Percentiles rank a stretch among this genome's conserved stretches.
phyloP scores from a whole-genome alignment of 2,329 filamentous ascomycete species.

The Juglanconis oblonga region DNA sequence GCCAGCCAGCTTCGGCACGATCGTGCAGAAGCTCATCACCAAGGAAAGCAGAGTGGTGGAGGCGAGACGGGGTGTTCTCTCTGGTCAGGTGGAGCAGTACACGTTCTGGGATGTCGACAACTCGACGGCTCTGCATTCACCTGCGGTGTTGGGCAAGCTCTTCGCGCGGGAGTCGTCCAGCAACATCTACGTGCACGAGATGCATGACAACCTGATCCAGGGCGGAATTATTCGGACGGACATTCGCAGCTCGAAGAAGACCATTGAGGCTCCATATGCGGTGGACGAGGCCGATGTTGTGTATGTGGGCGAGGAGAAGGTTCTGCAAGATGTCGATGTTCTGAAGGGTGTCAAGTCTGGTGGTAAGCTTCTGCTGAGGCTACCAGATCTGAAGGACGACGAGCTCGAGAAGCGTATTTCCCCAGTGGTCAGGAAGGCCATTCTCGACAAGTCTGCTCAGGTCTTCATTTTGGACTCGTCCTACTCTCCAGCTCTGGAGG shows the following conservation, averaged over 20 bases:
- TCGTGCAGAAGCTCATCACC: slow-evolving; percentile 47
- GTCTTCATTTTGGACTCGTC: slow-evolving; percentile 75
- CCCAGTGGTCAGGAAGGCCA: slow-evolving; percentile 63
- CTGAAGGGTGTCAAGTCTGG: slow-evolving; percentile 66
- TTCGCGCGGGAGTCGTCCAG: slow-evolving; percentile 70
- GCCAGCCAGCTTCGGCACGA: slow-evolving; percentile 50
- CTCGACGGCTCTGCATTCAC: slow-evolving; percentile 64
- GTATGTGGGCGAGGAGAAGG: slow-evolving; percentile 74
- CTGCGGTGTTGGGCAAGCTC: slow-evolving; percentile 55
- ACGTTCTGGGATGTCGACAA: slow-evolving; percentile 90
- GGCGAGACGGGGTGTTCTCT: slow-evolving; percentile 34
- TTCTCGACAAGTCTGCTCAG: slow-evolving; percentile 67
- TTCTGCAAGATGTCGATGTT: slow-evolving; percentile 76
- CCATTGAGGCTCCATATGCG: slow-evolving; percentile 80
- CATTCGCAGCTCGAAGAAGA: slow-evolving; percentile 77
- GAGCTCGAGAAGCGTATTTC: slow-evolving; percentile 86
- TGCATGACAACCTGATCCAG: slow-evolving; percentile 62
- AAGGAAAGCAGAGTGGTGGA: slow-evolving; percentile 45
- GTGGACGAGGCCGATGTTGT: slow-evolving; percentile 75
- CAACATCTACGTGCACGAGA: slow-evolving; percentile 61
- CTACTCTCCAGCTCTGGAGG: slow-evolving; percentile 64
- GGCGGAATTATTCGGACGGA: slow-evolving; percentile 83
- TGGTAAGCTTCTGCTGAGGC: slow-evolving; percentile 71
- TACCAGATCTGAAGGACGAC: slow-evolving; percentile 79
- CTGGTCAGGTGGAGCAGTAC: slow-evolving; percentile 72